Base-by-base conservation (phyloP, 2,329 filamentous ascomycete genomes). In the Teratosphaeriaceae sp. region DNA sequence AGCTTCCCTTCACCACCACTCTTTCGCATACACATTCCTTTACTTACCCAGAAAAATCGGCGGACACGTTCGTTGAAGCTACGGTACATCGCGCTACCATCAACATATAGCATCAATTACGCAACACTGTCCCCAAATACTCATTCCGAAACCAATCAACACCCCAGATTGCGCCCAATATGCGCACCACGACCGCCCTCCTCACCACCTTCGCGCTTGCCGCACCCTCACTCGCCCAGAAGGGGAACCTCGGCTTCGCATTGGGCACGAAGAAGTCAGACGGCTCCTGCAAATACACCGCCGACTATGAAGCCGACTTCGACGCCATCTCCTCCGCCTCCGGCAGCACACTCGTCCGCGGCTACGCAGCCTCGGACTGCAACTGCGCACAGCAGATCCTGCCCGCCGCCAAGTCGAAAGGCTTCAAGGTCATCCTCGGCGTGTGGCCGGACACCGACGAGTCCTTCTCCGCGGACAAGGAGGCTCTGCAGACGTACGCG, bases 391-490 rank as follows among this genome's bases (percentile, higher is more conserved):
- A 75, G 60, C 65, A 77, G 48, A 77, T 84, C 42, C 63, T 85
- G 21, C 80, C 81, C 3, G 81, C 80, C 26, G 82, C 82, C 1
- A 78, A 80, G 67, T 61, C 62, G 35, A 79, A 80, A 63, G 74
- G 72, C 15, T 80, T 84, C 65, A 69, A 83, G 65, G 80, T 85
- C 48, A 68, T 85, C n/a, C 65, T 85, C 30, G 82, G 80, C 47
- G 76, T 85, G 58, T 86, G 82, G 82, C 74, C 79, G 29, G 80
- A 84, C 55, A 72, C 73, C 35, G 72, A 79, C n/a, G 68, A 74
- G 22, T 79, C 78, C 26, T 84, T 80, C 65, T 58, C 73, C 20
- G 65, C 69, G 37, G 82, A 85, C 61, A 78, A 78, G 58, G 63
- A 68, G 5, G 79, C 80, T 11, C 67, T 84, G 43, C 66, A 71